Evolutionary conservation across 2,329 filamentous ascomycete species (phyloP), one percentile per base, ranked within the genome.

Genomic region (Colletotrichum costaricense): DNA sequence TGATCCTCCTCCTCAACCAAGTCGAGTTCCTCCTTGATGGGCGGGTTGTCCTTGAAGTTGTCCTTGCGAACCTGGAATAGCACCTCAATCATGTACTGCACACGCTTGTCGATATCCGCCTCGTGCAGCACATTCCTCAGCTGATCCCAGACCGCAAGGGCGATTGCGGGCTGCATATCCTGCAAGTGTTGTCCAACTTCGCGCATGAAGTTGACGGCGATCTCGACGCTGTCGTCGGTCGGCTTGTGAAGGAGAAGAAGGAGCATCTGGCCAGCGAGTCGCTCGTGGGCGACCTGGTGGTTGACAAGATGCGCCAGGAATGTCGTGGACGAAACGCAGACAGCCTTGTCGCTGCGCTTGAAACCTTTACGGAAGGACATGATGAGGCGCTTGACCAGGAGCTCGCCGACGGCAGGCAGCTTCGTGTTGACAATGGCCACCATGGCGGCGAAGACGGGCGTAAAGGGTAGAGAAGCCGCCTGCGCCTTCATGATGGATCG

Each of bases 71-170:
- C 93, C 84, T 99, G 95, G 82, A 99, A 99, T 56, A 99, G 85
- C 6, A 98, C 97, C 82, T 99, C 97, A 70, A 99, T 96, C 94
- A 98, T 98, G 84, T 98, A 99, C 84, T 99, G 97, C n/a, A 96
- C 95, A 76, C 97, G 90, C 87, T 98, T 98, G 81, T 98, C 96
- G 81, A 99, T 98, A 80, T 97, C 95, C 57, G 95, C 95, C 82
- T 99, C 97, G 85, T 99, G 96, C 9, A 99, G 86, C 75, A 98
- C 98, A 78, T 93, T 96, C 78, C 97, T 88, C 86, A 99, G 97
- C 82, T 98, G 95, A 79, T 99, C 97, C 80, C 97, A 99, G 8
- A 99, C 95, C 28, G 93, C 94, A 76, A 96, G 90, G 35, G 95
- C 92, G 78, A 98, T 97, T 12, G 94, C 90, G 1, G 92, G 90